Conservation (phyloP, 805 yeast genomes). For the Candida coquimbonensis region DNA sequence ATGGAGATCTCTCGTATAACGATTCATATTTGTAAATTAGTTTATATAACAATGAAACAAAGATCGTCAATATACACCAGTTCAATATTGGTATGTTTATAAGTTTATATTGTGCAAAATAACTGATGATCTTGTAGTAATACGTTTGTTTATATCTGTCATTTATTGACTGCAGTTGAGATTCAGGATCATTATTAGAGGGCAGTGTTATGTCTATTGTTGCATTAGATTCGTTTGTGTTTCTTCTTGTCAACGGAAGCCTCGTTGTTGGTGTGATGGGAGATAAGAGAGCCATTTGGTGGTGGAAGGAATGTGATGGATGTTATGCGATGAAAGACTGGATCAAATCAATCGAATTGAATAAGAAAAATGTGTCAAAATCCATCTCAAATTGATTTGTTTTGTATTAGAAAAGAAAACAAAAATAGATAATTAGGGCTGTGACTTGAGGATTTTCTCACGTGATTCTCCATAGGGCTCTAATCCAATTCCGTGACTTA, state of each 20-base stretch:
- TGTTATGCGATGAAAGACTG: neutral
- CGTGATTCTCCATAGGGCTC: no score
- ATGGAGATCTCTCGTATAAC: slow-evolving; percentile 55
- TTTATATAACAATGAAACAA: slow-evolving; percentile 43
- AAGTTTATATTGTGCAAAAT: slow-evolving; percentile 26
- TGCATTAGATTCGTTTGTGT: neutral
- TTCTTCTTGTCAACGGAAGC: neutral
- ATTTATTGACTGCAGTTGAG: slow-evolving; percentile 1
- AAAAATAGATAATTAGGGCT: no score
- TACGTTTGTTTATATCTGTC: slow-evolving; percentile 13
- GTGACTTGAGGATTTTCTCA: no score
- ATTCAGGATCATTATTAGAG: neutral
- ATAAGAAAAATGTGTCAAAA: no score
- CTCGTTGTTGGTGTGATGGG: neutral
- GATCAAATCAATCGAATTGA: neutral
- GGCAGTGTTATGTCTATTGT: slow-evolving; percentile 1
- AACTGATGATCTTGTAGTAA: slow-evolving; percentile 14
- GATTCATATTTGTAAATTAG: slow-evolving; percentile 52
- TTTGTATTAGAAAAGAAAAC: no score
- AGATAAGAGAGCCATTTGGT: neutral
- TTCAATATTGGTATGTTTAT: slow-evolving; percentile 51
- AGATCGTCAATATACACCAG: slow-evolving; percentile 40
- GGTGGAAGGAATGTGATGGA: no score
- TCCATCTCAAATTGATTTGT: no score
- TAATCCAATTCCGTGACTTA: neutral